phyloP scores from a whole-genome alignment of 495 filamentous ascomycete species.

The Pseudomonodictys pantanalensis region DNA sequence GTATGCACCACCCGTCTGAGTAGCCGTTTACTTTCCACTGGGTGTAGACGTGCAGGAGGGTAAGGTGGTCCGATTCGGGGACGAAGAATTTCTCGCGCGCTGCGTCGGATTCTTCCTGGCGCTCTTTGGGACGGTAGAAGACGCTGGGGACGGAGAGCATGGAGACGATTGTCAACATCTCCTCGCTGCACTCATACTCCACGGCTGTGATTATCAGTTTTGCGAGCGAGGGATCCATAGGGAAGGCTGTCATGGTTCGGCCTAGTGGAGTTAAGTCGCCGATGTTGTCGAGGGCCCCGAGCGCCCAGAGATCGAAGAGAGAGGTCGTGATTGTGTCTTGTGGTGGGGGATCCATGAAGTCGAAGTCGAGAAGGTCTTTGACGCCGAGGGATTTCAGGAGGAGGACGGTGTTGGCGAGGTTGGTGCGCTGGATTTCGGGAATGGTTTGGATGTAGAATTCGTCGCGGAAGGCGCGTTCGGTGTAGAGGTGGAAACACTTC shows the following conservation, averaged over 20 bases:
- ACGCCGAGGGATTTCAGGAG: constrained; percentile 93
- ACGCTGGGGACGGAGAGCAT: constrained; percentile 97
- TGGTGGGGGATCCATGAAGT: constrained; percentile 98
- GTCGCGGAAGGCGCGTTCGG: constrained; percentile 90
- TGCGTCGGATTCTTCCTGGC: constrained; percentile 92
- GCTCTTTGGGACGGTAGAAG: constrained; percentile 96
- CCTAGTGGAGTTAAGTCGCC: constrained; percentile 87
- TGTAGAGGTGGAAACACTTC: constrained; percentile 92
- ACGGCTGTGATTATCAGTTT: constrained; percentile 89
- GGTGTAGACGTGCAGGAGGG: constrained; percentile 90
- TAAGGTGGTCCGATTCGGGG: constrained; percentile 94
- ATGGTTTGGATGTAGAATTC: constrained; percentile 98
- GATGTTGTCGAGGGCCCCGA: constrained; percentile 90
- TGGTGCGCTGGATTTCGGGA: constrained; percentile 96
- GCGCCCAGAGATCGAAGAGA: constrained; percentile 95
- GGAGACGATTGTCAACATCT: constrained; percentile 96
- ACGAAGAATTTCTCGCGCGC: constrained; percentile 99
- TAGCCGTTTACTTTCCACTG: constrained; percentile 92
- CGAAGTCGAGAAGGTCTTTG: constrained; percentile 91
- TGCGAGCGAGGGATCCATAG: constrained; percentile 91
- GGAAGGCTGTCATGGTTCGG: constrained; percentile 92
- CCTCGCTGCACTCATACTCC: constrained; percentile 89
- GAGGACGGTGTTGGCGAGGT: constrained; percentile 89
- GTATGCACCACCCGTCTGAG: constrained; percentile 86
- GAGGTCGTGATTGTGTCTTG: constrained; percentile 98